Conservation (phyloP, 108 stramenopile genomes). For the Aurantiochytrium sp. region DNA sequence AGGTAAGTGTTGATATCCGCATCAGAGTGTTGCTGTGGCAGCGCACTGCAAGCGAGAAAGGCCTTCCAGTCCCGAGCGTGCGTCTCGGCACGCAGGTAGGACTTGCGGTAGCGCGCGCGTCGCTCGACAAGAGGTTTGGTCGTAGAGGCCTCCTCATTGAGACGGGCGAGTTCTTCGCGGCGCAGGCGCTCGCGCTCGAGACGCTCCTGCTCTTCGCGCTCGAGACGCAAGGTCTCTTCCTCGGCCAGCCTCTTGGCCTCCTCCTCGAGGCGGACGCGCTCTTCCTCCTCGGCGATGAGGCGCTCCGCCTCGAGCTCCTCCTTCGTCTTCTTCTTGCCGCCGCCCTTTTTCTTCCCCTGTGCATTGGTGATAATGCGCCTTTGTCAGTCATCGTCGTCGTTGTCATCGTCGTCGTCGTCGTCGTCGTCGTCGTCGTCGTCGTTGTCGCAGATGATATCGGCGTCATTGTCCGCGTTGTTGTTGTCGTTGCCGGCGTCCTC, state of each 20-base stretch:
- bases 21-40: neutral
- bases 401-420: too few species aligned
- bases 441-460: too few species aligned
- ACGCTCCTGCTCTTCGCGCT: neutral
- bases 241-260: neutral
- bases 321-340: conserved; percentile 25
- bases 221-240: neutral
- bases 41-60: neutral
- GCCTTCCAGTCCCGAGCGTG: neutral
- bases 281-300: conserved; percentile 14
- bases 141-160: neutral
- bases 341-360: neutral
- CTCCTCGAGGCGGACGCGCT: neutral
- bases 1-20: conserved; percentile 23
- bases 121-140: neutral
- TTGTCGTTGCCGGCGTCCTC: too few species aligned
- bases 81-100: neutral
- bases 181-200: conserved; percentile 17
- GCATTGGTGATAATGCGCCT: too few species aligned
- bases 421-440: too few species aligned
- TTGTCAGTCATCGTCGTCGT: too few species aligned
- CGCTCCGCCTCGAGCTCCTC: conserved; percentile 18
- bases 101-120: neutral
- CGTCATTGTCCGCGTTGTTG: too few species aligned
- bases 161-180: neutral